Evolutionary conservation across 176 grass and related monocot species (phyloP), one percentile per base, ranked within the genome.

Genomic region (Hsuehochloa calcarea): DNA sequence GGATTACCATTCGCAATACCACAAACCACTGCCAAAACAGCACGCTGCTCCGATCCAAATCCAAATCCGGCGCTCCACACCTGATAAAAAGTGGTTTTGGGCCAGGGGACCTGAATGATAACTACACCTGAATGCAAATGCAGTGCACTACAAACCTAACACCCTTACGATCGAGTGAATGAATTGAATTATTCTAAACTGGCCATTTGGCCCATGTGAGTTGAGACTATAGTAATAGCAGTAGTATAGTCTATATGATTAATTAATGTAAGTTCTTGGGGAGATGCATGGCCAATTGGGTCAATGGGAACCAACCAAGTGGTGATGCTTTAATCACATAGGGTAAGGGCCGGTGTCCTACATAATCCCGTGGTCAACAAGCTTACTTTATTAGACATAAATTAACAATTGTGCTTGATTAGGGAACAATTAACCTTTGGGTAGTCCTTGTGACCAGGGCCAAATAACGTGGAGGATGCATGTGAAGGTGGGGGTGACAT

Each of bases 291-390:
- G 11, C 10, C 44, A 46, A 13, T 47, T 47, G 45, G 45, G 45
- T 47, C 45, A 47, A 47, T 47, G 20, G 38, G 78, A 61, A 75
- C 25, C 45, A 59, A 5, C 44, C 81, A 54, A 78, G 65, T 74
- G 68, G 75, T 44, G 63, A 77, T 71, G 34, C 23, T 79, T 52
- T 79, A 79, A 15, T 60, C 49, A 61, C 5, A 44, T n/a, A n/a
- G 45, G 39, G 23, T 6, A 86, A 70, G 39, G 19, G n/a, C n/a
- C n/a, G n/a, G 11, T 13, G 45, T 13, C 45, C 45, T 46, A 12
- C 46, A 52, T 43, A 46, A 70, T 84, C 85, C 76, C 56, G 15
- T 83, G 56, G 64, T 52, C 65, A 89, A 47, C 51, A 39, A 60
- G 54, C 76, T 25, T 14, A 11, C 23, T 46, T 72, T 41, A 31